These are phyloP conservation scores for Annulohypoxylon truncatum DNA, from an alignment of 2,329 filamentous ascomycete species.

Conservation along the genomic window DNA sequence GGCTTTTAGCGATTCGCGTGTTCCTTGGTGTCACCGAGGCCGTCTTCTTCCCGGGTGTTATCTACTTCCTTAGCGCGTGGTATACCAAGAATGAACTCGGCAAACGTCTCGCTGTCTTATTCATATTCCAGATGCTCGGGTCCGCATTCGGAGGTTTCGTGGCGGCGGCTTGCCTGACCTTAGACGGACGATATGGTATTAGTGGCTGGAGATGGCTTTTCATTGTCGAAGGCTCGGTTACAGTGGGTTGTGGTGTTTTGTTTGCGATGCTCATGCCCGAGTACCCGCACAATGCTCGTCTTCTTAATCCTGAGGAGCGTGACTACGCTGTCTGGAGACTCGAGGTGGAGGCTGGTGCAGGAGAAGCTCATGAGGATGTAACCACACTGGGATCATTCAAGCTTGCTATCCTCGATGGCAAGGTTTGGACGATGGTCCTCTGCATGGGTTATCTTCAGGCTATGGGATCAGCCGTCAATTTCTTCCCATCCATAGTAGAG, in stretches of 20 bases:
- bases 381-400: slow-evolving; percentile 48
- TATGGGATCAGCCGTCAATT: slow-evolving; percentile 37
- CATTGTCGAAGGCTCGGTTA: slow-evolving; percentile 32
- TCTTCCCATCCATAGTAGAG: slow-evolving; percentile 53
- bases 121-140: slow-evolving; percentile 45
- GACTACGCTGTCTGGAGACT: slow-evolving; percentile 33
- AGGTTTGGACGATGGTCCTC: slow-evolving; percentile 55
- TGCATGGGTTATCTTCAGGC: slow-evolving; percentile 26
- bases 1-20: slow-evolving; percentile 59
- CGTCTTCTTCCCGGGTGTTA: slow-evolving; percentile 61
- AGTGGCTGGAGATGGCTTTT: slow-evolving; percentile 44
- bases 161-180: slow-evolving; percentile 46
- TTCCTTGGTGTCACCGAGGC: slow-evolving; percentile 66
- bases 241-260: slow-evolving; percentile 18
- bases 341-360: slow-evolving; percentile 24
- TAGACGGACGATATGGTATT: slow-evolving; percentile 39
- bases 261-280: slow-evolving; percentile 29
- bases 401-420: slow-evolving; percentile 53
- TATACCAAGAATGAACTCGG: slow-evolving; percentile 54
- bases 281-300: slow-evolving; percentile 17
- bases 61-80: slow-evolving; percentile 52
- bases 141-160: slow-evolving; percentile 52
- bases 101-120: slow-evolving; percentile 49
- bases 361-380: slow-evolving; percentile 22
- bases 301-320: slow-evolving; percentile 31